phyloP scores from a whole-genome alignment of 2,329 filamentous ascomycete species.

The Plenodomus biglobosus region DNA sequence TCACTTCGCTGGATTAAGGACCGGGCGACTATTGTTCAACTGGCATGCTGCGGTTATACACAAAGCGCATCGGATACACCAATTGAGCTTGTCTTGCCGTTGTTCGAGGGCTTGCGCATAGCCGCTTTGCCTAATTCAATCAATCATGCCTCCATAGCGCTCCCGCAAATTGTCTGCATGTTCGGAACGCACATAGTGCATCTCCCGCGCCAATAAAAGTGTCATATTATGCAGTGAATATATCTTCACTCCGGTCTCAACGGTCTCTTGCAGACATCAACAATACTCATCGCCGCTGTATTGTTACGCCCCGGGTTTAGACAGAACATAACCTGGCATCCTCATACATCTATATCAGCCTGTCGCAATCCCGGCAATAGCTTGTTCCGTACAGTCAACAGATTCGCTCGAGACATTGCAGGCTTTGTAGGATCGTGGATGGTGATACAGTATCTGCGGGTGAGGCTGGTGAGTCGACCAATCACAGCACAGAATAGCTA shows the following conservation, averaged over 20 bases:
- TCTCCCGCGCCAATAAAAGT: conserved; percentile 22
- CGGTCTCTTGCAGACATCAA: not conserved
- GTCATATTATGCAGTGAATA: not conserved
- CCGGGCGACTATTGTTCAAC: conserved; percentile 20
- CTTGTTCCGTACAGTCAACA: conserved; percentile 4
- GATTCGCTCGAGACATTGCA: conserved; percentile 18
- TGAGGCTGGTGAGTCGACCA: conserved; percentile 14
- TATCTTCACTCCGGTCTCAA: not conserved
- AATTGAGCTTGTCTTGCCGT: conserved; percentile 14
- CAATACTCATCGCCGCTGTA: not conserved
- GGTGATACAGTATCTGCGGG: conserved; percentile 20
- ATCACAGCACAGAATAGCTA: conserved; percentile 27
- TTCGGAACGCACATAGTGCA: conserved; percentile 19
- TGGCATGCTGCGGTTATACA: conserved; percentile 18
- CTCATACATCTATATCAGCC: not conserved
- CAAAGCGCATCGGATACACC: conserved; percentile 17
- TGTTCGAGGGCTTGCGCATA: conserved; percentile 8
- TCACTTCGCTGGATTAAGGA: conserved; percentile 23
- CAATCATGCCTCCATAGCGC: conserved; percentile 29
- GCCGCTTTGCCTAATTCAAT: conserved; percentile 19
- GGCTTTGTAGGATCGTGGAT: conserved; percentile 30
- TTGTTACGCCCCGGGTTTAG: not conserved
- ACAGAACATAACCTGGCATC: not conserved
- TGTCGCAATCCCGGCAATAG: conserved; percentile 4
- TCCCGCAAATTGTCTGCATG: conserved; percentile 34